Percentiles rank a stretch among this genome's conserved stretches.
phyloP scores from a whole-genome alignment of 441 rosid species.

The Cnidoscolus chayamansa region DNA sequence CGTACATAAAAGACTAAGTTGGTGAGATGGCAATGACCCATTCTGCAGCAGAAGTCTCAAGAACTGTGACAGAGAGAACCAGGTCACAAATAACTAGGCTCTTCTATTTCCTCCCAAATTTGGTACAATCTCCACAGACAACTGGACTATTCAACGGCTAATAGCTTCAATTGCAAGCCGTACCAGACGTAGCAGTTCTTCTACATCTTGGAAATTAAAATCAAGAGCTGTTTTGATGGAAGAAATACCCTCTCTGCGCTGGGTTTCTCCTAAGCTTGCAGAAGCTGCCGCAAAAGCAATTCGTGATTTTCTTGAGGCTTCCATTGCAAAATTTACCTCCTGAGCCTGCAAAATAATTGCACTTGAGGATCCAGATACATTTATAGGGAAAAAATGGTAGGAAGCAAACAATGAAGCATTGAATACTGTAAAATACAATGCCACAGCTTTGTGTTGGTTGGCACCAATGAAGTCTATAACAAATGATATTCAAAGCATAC shows the following conservation, averaged over 20 bases:
- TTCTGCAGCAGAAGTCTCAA: slow-evolving; percentile 20
- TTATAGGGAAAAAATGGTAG: not conserved
- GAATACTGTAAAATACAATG: slow-evolving; percentile 4
- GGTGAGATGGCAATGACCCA: slow-evolving; percentile 11
- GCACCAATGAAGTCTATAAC: not conserved
- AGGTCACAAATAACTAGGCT: slow-evolving; percentile 7
- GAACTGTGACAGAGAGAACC: slow-evolving; percentile 19
- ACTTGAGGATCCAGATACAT: slow-evolving; percentile 12
- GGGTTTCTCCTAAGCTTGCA: slow-evolving; percentile 47
- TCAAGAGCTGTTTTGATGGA: slow-evolving; percentile 84
- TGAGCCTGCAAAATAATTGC: slow-evolving; percentile 58
- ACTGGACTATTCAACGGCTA: slow-evolving; percentile 42
- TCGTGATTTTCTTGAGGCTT: slow-evolving; percentile 83
- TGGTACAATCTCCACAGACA: slow-evolving; percentile 28
- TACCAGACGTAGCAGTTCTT: slow-evolving; percentile 71
- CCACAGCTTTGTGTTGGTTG: not conserved
- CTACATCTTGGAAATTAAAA: slow-evolving; percentile 88
- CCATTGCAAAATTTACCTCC: slow-evolving; percentile 80
- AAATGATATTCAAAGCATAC: slow-evolving; percentile 5
- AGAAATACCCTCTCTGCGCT: slow-evolving; percentile 50
- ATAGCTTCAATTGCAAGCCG: slow-evolving; percentile 82
- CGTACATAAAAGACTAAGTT: slow-evolving; percentile 25
- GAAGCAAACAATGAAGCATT: not conserved
- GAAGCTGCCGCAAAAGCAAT: slow-evolving; percentile 60
- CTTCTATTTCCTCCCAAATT: slow-evolving; percentile 24